Base-by-base conservation (phyloP, 1,139 yeast species). In the Insectozyma bohioensis region DNA sequence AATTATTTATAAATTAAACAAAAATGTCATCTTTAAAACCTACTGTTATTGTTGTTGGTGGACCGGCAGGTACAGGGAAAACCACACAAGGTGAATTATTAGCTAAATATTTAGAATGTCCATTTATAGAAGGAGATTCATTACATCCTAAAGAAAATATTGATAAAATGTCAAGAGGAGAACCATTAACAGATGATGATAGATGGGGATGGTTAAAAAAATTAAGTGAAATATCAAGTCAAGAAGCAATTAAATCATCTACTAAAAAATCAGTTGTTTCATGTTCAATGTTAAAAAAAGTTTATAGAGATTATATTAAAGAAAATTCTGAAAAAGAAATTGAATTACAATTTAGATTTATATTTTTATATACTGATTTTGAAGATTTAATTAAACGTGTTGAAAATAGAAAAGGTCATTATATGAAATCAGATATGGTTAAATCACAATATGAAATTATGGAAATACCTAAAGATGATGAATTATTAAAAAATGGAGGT, bases 11-110 rank as follows among this genome's bases (percentile, higher is more conserved):
- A n/a, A n/a, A n/a, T n/a, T n/a, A n/a, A n/a, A n/a, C n/a, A n/a
- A 41, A 16, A 41, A 16, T 21, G n/a, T n/a, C n/a, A n/a, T n/a
- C n/a, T n/a, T n/a, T 20, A 12, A 21, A 24, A 25, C 33, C 50
- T n/a, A 54, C 55, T 2, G 64, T 68, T 4, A 56, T 67, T 20
- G 68, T 70, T 8, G 73, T 69, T 12, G 95, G 94, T 2, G 98
- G 98, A 0, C 95, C 97, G 2, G 88, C 96, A 0, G 97, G 97
- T 9, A 84, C 95, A 3, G 97, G 97, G 2, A 90, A 90, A 56
- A 72, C 94, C 20, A 85, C 96, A 2, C 72, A 85, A 18, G 95
- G 87, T 0, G 60, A 61, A n/a, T 49, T 58, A 13, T 52, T 90
- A 21, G 56, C 84, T 1, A 40, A 56, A 13, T 47, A 56, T 22